Evolutionary conservation across 305 asterid species (phyloP).

Genomic region (Solanum chacoense): DNA sequence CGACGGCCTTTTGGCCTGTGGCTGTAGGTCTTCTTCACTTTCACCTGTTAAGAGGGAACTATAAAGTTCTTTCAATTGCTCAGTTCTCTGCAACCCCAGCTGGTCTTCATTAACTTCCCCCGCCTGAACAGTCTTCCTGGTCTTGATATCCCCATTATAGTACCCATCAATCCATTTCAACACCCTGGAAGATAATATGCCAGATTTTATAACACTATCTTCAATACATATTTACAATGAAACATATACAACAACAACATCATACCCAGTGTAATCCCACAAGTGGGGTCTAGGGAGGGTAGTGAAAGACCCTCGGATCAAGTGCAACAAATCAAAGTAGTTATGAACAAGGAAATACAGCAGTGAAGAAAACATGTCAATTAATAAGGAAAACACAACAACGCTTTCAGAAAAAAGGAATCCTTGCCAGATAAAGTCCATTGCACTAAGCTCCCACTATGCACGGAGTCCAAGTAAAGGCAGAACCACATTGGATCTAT

Average conservation of each 20-base stretch:
- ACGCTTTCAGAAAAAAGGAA: background rate
- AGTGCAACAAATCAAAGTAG: background rate
- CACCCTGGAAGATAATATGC: slow-evolving; percentile 27
- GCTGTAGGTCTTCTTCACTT: slow-evolving; percentile 9
- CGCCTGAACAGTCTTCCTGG: slow-evolving; percentile 70
- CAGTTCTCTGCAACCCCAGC: slow-evolving; percentile 64
- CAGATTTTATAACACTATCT: background rate
- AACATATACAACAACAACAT: background rate
- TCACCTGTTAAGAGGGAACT: slow-evolving; percentile 60
- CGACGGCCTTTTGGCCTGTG: slow-evolving; percentile 60
- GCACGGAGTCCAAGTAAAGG: background rate
- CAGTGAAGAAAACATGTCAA: background rate
- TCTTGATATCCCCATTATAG: slow-evolving; percentile 84
- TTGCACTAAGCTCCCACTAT: background rate
- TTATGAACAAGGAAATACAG: background rate
- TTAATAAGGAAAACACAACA: background rate
- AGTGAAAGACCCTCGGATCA: background rate
- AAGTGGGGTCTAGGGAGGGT: background rate
- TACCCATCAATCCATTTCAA: slow-evolving; percentile 81
- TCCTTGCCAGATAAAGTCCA: background rate
- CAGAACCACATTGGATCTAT: background rate
- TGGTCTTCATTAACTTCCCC: slow-evolving; percentile 44
- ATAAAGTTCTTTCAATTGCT: slow-evolving; percentile 63
- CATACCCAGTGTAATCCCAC: background rate
- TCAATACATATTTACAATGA: background rate